These are phyloP conservation scores for Beauveria scarabaeidicola DNA, from an alignment of 2,329 filamentous ascomycete genomes.

Conservation along the genomic window DNA sequence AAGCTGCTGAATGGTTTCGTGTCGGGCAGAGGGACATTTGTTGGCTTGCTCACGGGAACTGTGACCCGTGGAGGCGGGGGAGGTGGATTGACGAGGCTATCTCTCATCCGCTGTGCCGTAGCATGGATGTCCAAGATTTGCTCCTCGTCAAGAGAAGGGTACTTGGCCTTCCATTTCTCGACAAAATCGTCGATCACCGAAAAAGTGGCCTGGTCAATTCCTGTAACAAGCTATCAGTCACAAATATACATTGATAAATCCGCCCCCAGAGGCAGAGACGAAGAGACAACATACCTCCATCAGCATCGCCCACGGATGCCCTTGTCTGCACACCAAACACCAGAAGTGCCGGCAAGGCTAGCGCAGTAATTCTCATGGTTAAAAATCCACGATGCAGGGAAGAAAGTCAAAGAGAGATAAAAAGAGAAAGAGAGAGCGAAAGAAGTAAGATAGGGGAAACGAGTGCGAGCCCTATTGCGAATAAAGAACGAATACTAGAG, in stretches of 20 bases:
- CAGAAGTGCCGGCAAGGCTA: neutral
- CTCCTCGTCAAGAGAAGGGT: neutral
- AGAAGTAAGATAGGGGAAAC: neutral
- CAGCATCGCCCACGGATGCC: neutral
- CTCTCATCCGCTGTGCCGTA: neutral
- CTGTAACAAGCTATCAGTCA: neutral
- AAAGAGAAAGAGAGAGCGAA: neutral
- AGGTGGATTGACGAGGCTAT: neutral
- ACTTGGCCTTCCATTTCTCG: neutral
- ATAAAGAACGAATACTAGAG: neutral
- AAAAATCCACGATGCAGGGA: neutral
- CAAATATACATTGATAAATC: neutral
- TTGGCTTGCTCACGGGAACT: neutral
- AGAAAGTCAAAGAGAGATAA: neutral
- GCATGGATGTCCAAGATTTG: slow-evolving; percentile 1
- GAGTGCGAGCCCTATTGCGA: neutral
- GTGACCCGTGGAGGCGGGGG: neutral
- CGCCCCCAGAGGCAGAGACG: neutral
- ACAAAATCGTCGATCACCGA: neutral
- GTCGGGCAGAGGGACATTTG: neutral
- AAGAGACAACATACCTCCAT: neutral
- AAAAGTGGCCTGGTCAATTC: neutral
- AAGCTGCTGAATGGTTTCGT: neutral
- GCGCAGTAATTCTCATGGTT: neutral
- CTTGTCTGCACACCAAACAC: neutral